Evolutionary conservation across 768 basidiomycete genomes (phyloP).

Genomic region (Lanmaoa pseudosensibilis): DNA sequence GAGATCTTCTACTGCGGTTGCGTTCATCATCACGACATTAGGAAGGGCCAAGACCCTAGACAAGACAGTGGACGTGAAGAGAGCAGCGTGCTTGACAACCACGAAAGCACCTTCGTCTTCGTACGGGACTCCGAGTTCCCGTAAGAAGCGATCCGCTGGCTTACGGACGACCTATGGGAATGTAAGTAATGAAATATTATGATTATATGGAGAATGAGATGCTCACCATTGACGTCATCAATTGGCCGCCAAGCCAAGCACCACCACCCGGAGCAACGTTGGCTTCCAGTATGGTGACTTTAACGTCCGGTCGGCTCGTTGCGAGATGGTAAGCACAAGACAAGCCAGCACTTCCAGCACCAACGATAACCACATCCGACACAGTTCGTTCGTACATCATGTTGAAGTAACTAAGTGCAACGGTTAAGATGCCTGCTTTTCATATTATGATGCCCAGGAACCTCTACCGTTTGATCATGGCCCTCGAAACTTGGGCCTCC

Average conservation of each 20-base stretch:
- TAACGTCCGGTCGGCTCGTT: conserved; percentile 64
- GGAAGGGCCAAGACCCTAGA: conserved; percentile 68
- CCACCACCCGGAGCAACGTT: conserved; percentile 79
- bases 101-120: conserved; percentile 79
- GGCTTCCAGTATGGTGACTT: conserved; percentile 68
- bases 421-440: conserved; percentile 1
- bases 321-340: conserved; percentile 76
- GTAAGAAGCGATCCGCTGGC: conserved; percentile 71
- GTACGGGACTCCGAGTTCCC: conserved; percentile 67
- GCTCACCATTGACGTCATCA: conserved; percentile 76
- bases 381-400: conserved; percentile 73
- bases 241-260: conserved; percentile 76
- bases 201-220: background rate
- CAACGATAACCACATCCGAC: conserved; percentile 76
- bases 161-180: conserved; percentile 65
- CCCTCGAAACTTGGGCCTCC: conserved; percentile 73
- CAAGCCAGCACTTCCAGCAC: conserved; percentile 68
- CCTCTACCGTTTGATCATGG: conserved; percentile 68
- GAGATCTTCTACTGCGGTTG: conserved; percentile 79
- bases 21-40: conserved; percentile 75
- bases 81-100: conserved; percentile 78
- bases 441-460: background rate
- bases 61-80: conserved; percentile 77
- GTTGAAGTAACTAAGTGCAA: conserved; percentile 59
- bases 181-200: background rate